A percentile compares a stretch with the other conserved stretches of the same genome.
Evolutionary conservation across 176 grass and related monocot genomes (phyloP).

Genomic region (Triticum monococcum): DNA sequence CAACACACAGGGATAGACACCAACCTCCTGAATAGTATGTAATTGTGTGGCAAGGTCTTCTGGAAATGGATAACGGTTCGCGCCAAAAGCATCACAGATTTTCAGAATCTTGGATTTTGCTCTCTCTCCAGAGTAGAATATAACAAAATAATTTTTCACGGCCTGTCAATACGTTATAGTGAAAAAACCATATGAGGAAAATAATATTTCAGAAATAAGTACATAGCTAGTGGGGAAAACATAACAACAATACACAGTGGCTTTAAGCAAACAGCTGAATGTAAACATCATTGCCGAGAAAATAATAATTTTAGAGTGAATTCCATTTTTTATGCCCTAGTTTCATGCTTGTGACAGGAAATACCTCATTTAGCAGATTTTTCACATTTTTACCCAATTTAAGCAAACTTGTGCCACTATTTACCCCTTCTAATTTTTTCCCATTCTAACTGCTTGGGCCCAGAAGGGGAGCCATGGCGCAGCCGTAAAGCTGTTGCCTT

Average conservation of each 20-base stretch:
- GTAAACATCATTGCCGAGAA: background rate
- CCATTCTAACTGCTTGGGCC: no score
- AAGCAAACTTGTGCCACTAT: no score
- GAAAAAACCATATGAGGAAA: background rate
- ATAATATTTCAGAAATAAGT: background rate
- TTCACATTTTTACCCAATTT: no score
- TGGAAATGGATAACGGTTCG: slow-evolving; percentile 88
- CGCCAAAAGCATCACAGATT: slow-evolving; percentile 96
- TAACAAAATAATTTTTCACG: slow-evolving; percentile 80
- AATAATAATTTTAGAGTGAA: background rate
- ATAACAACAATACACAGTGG: background rate
- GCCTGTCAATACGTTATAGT: slow-evolving; percentile 43
- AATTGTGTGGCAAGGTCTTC: slow-evolving; percentile 76
- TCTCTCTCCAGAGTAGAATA: slow-evolving; percentile 97
- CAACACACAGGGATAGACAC: background rate
- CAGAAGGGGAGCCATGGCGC: no score
- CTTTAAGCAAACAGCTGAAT: background rate
- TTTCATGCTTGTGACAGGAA: no score
- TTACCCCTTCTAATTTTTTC: no score
- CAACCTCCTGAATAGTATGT: slow-evolving; percentile 76
- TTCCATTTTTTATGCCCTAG: no score
- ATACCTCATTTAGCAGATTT: no score
- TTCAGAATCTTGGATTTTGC: slow-evolving; percentile 90
- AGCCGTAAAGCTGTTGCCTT: no score
- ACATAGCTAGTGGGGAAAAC: background rate